Percentiles rank a stretch among this genome's conserved stretches.
phyloP scores from a whole-genome alignment of 768 basidiomycete species.

The Chalciporus pseudorubinellus region DNA sequence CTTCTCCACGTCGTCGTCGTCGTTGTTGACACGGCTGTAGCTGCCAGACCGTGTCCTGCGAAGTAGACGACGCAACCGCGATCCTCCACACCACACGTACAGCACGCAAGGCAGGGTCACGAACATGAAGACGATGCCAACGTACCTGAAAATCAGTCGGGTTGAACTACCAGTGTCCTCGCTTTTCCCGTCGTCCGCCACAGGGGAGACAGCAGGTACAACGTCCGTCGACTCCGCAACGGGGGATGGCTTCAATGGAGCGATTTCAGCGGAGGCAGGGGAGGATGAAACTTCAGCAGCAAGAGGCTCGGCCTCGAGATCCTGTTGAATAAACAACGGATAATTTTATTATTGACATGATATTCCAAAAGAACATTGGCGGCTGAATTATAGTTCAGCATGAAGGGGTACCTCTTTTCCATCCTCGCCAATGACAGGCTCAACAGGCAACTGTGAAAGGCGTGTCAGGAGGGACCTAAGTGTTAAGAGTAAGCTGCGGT shows the following conservation, averaged over 20 bases:
- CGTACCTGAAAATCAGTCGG: slow-evolving; percentile 18
- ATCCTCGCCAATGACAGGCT: slow-evolving; percentile 53
- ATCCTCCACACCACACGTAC: slow-evolving; percentile 53
- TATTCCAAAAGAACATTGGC: slow-evolving; percentile 32
- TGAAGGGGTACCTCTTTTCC: slow-evolving; percentile 91
- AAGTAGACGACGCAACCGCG: slow-evolving; percentile 40
- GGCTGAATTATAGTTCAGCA: slow-evolving; percentile 80
- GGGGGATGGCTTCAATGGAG: slow-evolving; percentile 6
- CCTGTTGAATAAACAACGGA: slow-evolving; percentile 51
- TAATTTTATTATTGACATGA: slow-evolving; percentile 51
- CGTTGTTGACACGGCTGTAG: slow-evolving; percentile 46
- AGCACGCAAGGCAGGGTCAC: slow-evolving; percentile 44
- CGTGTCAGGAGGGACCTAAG: background rate
- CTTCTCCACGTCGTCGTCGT: slow-evolving; percentile 55
- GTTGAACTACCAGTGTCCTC: slow-evolving; percentile 5
- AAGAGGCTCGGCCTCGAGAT: slow-evolving; percentile 25
- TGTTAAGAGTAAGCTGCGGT: slow-evolving; percentile 11
- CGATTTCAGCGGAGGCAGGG: background rate
- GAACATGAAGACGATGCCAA: slow-evolving; percentile 34
- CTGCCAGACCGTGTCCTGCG: slow-evolving; percentile 33
- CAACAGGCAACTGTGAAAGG: slow-evolving; percentile 47
- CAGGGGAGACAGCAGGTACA: background rate
- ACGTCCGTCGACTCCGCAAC: background rate
- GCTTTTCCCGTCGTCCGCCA: background rate
- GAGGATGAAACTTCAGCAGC: slow-evolving; percentile 16